These are phyloP conservation scores for Cinnamomum micranthum DNA, from an alignment of 164 flowering plant species.

Conservation along the genomic window DNA sequence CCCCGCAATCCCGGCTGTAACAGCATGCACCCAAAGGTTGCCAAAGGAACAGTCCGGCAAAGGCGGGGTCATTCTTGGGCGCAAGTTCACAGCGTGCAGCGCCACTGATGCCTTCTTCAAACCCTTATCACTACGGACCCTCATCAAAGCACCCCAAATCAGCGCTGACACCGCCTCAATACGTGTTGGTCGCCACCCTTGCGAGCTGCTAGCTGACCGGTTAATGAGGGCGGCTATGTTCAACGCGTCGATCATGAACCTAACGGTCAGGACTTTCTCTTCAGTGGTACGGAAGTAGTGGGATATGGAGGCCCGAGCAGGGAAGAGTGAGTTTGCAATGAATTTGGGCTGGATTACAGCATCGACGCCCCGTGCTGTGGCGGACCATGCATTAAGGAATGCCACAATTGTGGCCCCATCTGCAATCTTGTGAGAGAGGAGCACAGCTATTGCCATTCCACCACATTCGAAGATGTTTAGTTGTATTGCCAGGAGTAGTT, in stretches of 20 bases:
- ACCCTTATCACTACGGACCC: not conserved
- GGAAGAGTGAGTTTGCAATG: not conserved
- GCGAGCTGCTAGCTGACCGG: conserved; percentile 12
- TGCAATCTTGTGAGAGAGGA: not conserved
- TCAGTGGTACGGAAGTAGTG: not conserved
- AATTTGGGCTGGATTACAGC: not conserved
- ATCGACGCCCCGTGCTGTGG: not conserved
- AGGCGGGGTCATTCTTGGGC: conserved; percentile 22
- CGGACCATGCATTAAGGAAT: not conserved
- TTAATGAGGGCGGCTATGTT: conserved; percentile 25
- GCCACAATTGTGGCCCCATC: not conserved
- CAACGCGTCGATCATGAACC: conserved; percentile 39
- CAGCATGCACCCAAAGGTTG: conserved; percentile 12
- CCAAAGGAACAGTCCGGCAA: conserved; percentile 24
- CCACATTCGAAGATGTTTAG: not conserved
- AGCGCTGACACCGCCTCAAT: conserved; percentile 47
- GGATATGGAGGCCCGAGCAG: not conserved
- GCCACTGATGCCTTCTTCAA: not conserved
- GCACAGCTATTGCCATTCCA: not conserved
- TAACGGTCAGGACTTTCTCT: conserved; percentile 27
- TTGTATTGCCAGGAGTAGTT: not conserved
- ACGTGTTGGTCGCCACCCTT: conserved; percentile 27
- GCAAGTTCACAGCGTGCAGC: conserved; percentile 26
- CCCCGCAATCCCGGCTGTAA: not conserved
- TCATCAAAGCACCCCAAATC: conserved; percentile 38